phyloP scores from a whole-genome alignment of 2,329 filamentous ascomycete species.

The Neonectria faginata region DNA sequence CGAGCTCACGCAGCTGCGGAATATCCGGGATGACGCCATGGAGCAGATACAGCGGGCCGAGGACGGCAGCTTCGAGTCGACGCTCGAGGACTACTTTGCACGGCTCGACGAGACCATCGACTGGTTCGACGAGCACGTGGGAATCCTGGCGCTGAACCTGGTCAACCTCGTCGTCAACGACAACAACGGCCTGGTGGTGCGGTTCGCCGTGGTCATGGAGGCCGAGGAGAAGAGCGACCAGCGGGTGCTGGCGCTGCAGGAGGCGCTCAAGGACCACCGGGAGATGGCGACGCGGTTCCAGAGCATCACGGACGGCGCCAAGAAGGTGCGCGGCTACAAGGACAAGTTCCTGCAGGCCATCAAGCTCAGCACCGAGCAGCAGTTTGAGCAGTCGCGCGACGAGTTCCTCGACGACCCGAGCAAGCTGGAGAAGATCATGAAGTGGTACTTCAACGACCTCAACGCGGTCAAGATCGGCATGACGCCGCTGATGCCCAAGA shows the following conservation, averaged over 20 bases:
- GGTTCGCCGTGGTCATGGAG: constrained; percentile 91
- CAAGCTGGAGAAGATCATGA: constrained; percentile 85
- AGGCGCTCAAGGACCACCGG: constrained; percentile 94
- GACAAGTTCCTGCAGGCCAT: constrained; percentile 91
- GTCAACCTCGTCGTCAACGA: constrained; percentile 88
- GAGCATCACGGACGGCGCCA: constrained; percentile 92
- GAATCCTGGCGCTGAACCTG: constrained; percentile 87
- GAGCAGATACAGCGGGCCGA: constrained; percentile 88
- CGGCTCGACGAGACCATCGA: constrained; percentile 88
- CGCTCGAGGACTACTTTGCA: constrained; percentile 89
- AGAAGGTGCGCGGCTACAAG: constrained; percentile 94
- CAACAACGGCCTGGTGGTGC: constrained; percentile 89
- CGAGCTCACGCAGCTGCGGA: constrained; percentile 89
- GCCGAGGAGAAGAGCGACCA: constrained; percentile 97
- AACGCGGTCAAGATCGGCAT: constrained; percentile 95
- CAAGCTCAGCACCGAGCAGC: constrained; percentile 75
- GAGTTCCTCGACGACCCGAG: constrained; percentile 87
- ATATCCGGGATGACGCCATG: constrained; percentile 96
- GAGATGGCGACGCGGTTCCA: constrained; percentile 94
- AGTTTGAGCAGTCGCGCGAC: constrained; percentile 78
- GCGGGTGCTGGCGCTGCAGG: constrained; percentile 89
- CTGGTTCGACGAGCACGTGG: constrained; percentile 96
- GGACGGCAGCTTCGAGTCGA: constrained; percentile 80
- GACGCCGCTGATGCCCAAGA: constrained; percentile 90
- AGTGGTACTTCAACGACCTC: constrained; percentile 98